Evolutionary conservation across 2,329 filamentous ascomycete species (phyloP), one percentile per base, ranked within the genome.

Genomic region (Rugonectria rugulosa): DNA sequence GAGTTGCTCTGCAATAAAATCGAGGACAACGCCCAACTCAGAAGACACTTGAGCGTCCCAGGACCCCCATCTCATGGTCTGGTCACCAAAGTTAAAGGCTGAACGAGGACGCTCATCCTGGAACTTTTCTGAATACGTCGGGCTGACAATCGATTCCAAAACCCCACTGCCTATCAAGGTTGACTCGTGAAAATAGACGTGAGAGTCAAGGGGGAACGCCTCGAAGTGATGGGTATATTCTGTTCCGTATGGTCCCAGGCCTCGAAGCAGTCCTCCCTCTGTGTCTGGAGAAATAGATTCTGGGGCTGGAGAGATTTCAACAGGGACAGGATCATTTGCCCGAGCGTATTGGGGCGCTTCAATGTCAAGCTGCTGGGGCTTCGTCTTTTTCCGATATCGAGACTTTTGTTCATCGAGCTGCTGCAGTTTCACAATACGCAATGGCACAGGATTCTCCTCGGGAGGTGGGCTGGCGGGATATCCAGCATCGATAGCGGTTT

Each of bases 171-270:
- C 86, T 38, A 88, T 72, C 23, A 88, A 68, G 1, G 85, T 88
- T 47, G 76, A 81, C 57, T 81, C 77, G 50, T 88, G 85, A 48
- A 88, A 88, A 68, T 80, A 88, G 0, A 82, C 77, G 3, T 80
- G 80, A 6, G 70, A 64, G 32, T 82, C 79, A 24, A 88, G 71
- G 15, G 85, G 85, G 48, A 87, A 86, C 5, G 84, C 70, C 40
- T 88, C 84, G 58, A 89, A 89, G 64, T 88, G 80, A 27, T 82
- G 78, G 0, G 84, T 82, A 66, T 88, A 88, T 20, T 79, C 77
- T 2, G 82, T 84, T 1, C 86, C 86, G 66, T 84, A 87, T 1
- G 84, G 82, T 0, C 81, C 84, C 7, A 89, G 72, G 1, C 85
- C 84, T 10, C 68, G 62, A n/a, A 88, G 61, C 38, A 68, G 76